Percentiles rank a stretch among this genome's conserved stretches.
These are phyloP conservation scores for Xylaria sp. DNA, from an alignment of 2,329 filamentous ascomycete genomes.

Conservation along the genomic window DNA sequence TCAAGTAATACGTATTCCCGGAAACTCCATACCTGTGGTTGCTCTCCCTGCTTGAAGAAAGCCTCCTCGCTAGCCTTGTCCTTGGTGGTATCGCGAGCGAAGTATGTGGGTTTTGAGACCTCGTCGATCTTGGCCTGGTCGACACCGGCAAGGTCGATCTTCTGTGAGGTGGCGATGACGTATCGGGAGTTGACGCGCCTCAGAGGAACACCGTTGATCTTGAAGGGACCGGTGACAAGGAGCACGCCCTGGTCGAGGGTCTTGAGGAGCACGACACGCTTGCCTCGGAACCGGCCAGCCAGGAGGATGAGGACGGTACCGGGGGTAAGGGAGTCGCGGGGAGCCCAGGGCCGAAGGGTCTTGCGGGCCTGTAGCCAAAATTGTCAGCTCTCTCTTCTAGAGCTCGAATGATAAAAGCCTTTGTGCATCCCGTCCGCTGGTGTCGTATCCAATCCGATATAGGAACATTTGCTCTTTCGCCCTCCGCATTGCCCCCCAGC, in stretches of 20 bases:
- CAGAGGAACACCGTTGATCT: slow-evolving; percentile 99
- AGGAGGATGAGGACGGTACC: slow-evolving; percentile 98
- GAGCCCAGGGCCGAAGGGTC: slow-evolving; percentile 85
- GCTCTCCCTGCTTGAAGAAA: slow-evolving; percentile 99
- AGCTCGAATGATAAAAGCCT: slow-evolving; percentile 3
- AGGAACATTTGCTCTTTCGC: slow-evolving; percentile 18
- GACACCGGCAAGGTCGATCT: slow-evolving; percentile 85
- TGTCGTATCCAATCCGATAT: slow-evolving; percentile 31
- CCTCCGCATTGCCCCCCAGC: neutral
- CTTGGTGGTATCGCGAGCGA: slow-evolving; percentile 92
- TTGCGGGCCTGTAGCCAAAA: slow-evolving; percentile 82
- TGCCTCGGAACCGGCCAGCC: slow-evolving; percentile 99
- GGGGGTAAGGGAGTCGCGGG: slow-evolving; percentile 89
- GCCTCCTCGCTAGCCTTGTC: slow-evolving; percentile 98
- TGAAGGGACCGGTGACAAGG: slow-evolving; percentile 99
- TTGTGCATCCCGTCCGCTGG: slow-evolving; percentile 3
- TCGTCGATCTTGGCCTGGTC: slow-evolving; percentile 91
- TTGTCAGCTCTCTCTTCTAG: slow-evolving; percentile 27
- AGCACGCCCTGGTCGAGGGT: slow-evolving; percentile 96
- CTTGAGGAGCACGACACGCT: slow-evolving; percentile 99
- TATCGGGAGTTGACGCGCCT: slow-evolving; percentile 93
- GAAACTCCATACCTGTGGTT: slow-evolving; percentile 80
- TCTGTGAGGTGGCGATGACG: slow-evolving; percentile 90
- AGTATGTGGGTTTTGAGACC: slow-evolving; percentile 84
- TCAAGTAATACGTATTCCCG: slow-evolving; percentile 31